These are phyloP conservation scores for Phtheirospermum japonicum DNA, from an alignment of 257 asterid species.

Conservation along the genomic window DNA sequence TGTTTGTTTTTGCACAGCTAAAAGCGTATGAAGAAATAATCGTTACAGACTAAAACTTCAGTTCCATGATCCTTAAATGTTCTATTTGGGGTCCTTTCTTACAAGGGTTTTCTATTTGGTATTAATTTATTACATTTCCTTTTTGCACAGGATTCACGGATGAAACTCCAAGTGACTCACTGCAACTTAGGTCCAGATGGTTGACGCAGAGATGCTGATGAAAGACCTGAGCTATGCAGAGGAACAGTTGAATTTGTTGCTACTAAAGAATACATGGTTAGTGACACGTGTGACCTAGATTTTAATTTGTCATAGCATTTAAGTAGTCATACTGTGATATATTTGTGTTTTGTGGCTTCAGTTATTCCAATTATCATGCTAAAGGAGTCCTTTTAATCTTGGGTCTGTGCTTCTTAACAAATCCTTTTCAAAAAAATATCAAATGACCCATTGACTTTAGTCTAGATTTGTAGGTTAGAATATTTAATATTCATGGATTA, in stretches of 20 bases:
- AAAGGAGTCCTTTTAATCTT: not conserved
- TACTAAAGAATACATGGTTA: slow-evolving; percentile 80
- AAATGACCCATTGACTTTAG: not conserved
- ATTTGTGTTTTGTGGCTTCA: too few species aligned
- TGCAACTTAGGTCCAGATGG: slow-evolving; percentile 99
- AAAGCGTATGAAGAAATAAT: slow-evolving; percentile 11
- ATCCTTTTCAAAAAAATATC: too few species aligned
- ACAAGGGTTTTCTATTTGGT: slow-evolving; percentile 15
- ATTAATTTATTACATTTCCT: slow-evolving; percentile 1
- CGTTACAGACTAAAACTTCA: not conserved
- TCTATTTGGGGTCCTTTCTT: slow-evolving; percentile 15
- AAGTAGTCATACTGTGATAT: too few species aligned
- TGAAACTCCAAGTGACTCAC: slow-evolving; percentile 93
- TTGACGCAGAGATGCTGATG: slow-evolving; percentile 94
- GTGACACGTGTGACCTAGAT: slow-evolving; percentile 26
- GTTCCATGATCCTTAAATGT: slow-evolving; percentile 18
- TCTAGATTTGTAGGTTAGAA: too few species aligned
- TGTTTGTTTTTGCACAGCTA: slow-evolving; percentile 2
- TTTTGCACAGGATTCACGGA: slow-evolving; percentile 74
- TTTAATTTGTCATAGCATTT: too few species aligned
- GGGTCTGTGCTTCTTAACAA: too few species aligned
- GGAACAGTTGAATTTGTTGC: slow-evolving; percentile 98
- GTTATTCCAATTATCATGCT: too few species aligned
- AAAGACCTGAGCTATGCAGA: slow-evolving; percentile 88
- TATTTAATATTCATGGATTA: too few species aligned